These are phyloP conservation scores for Saksenaea oblongispora DNA, from an alignment of 371 early-diverging fungal genomes.

Conservation along the genomic window DNA sequence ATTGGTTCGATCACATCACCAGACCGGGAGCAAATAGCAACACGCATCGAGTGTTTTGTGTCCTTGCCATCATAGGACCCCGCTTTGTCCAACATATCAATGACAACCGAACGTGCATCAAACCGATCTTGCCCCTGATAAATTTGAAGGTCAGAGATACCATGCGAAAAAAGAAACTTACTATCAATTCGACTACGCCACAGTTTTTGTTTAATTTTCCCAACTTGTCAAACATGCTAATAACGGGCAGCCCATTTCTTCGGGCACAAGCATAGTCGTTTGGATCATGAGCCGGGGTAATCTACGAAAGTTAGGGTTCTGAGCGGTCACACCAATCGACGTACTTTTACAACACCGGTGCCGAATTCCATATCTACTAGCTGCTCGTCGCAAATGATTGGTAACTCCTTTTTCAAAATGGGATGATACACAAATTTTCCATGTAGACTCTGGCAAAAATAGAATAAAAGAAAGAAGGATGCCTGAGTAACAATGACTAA, in stretches of 20 bases:
- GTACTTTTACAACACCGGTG: conserved; percentile 96
- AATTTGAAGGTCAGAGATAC: conserved; percentile 19
- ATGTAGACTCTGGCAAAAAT: conserved; percentile 56
- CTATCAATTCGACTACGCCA: conserved; percentile 57
- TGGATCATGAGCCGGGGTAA: conserved; percentile 98
- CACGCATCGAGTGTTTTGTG: conserved; percentile 83
- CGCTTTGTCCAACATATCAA: conserved; percentile 62
- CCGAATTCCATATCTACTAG: conserved; percentile 94
- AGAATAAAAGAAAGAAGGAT: neutral
- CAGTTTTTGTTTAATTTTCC: conserved; percentile 72
- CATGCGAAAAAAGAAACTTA: conserved; percentile 20
- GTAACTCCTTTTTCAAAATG: conserved; percentile 74
- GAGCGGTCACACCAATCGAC: neutral
- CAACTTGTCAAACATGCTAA: conserved; percentile 85
- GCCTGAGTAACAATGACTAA: neutral
- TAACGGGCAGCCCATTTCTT: conserved; percentile 80
- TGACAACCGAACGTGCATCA: conserved; percentile 77
- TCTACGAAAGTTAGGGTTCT: conserved; percentile 33
- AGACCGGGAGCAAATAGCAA: conserved; percentile 89
- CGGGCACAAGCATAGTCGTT: conserved; percentile 95
- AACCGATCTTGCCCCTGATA: conserved; percentile 76
- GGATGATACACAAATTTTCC: conserved; percentile 92
- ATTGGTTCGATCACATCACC: conserved; percentile 98
- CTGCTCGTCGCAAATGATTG: conserved; percentile 84
- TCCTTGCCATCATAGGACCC: conserved; percentile 75